phyloP scores from a whole-genome alignment of 768 basidiomycete species.

The Russula sp. region DNA sequence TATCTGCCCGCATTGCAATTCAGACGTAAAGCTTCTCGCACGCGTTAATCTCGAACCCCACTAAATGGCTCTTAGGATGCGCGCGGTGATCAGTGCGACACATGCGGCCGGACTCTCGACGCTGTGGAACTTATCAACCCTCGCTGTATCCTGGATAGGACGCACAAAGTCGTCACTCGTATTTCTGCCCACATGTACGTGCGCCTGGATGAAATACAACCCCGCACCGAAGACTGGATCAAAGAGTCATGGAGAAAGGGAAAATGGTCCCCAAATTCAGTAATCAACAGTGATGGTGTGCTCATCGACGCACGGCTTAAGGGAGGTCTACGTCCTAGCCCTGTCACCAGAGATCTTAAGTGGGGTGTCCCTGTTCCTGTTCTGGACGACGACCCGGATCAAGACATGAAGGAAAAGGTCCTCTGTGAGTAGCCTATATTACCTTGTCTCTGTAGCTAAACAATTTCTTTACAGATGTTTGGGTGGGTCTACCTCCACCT shows the following conservation, averaged over 20 bases:
- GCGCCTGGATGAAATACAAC: conserved; percentile 75
- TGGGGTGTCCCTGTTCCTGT: conserved; percentile 96
- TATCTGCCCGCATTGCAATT: conserved; percentile 90
- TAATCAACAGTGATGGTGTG: conserved; percentile 81
- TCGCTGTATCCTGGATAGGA: conserved; percentile 82
- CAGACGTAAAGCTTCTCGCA: conserved; percentile 43
- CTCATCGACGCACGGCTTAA: conserved; percentile 86
- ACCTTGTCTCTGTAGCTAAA: neutral
- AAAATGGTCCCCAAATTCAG: conserved; percentile 89
- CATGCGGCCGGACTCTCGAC: conserved; percentile 86
- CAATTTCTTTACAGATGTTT: conserved; percentile 57
- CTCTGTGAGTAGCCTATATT: conserved; percentile 58
- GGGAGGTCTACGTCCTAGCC: conserved; percentile 78
- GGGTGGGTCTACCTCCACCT: conserved; percentile 51
- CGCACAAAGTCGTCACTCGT: conserved; percentile 67
- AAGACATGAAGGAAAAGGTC: conserved; percentile 90
- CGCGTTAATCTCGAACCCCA: neutral
- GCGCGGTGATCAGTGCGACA: conserved; percentile 96
- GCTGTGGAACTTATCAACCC: conserved; percentile 91
- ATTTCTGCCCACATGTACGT: conserved; percentile 90
- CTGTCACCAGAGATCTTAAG: conserved; percentile 86
- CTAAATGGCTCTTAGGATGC: conserved; percentile 57
- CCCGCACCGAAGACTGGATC: conserved; percentile 82
- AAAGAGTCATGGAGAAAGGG: conserved; percentile 69
- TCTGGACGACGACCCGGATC: conserved; percentile 58